A percentile compares a stretch with the other conserved stretches of the same genome.
phyloP scores from a whole-genome alignment of 106 monocot species.

The Dioscorea zingiberensis region DNA sequence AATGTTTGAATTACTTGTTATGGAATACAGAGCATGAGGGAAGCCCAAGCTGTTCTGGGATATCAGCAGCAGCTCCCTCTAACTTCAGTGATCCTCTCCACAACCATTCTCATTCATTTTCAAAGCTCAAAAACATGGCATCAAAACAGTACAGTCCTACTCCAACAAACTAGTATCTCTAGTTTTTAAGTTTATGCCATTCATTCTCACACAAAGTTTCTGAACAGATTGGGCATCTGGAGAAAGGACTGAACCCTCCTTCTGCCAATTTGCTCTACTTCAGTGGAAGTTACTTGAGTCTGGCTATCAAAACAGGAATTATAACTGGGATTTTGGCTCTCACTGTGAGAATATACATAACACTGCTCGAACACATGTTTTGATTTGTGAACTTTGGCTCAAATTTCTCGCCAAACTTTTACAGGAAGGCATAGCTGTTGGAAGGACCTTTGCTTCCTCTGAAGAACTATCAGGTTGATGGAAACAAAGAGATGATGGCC shows the following conservation, averaged over 20 bases:
- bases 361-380: no score
- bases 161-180: no score
- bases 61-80: constrained; percentile 90
- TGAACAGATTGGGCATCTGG: constrained; percentile 69
- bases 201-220: not conserved
- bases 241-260: constrained; percentile 80
- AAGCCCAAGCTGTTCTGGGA: constrained; percentile 88
- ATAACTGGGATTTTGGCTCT: constrained; percentile 80
- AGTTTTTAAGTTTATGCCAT: no score
- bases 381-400: not conserved
- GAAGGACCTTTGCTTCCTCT: constrained; percentile 91
- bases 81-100: constrained; percentile 77
- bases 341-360: constrained; percentile 38
- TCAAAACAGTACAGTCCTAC: constrained; percentile 48
- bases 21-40: constrained; percentile 49
- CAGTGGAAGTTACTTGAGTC: constrained; percentile 37
- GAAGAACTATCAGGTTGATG: constrained; percentile 86
- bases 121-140: constrained; percentile 69
- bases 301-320: constrained; percentile 76
- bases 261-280: constrained; percentile 72
- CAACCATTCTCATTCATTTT: constrained; percentile 48
- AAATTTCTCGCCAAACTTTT: not conserved
- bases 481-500: constrained; percentile 98
- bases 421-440: constrained; percentile 96
- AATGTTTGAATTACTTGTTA: no score